Evolutionary conservation across 345 rosid genomes (phyloP).

Genomic region (Camelina sativa): DNA sequence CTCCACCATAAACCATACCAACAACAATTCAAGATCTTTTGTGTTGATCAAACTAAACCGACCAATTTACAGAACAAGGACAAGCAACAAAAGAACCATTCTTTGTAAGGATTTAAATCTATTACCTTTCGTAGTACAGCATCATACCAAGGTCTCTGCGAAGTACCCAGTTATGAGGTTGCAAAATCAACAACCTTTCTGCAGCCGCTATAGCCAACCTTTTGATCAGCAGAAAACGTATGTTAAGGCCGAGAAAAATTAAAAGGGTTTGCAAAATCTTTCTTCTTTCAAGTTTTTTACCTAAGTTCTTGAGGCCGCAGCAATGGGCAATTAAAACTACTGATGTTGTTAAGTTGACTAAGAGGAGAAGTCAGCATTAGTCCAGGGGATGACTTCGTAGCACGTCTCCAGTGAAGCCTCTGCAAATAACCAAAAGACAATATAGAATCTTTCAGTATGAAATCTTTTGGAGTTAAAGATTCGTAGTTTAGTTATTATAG

Average conservation of each 20-base stretch:
- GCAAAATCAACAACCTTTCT: constrained; percentile 82
- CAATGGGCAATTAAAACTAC: constrained; percentile 52
- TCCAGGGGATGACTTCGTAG: constrained; percentile 79
- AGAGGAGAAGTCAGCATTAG: constrained; percentile 93
- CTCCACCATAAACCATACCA: constrained; percentile 2
- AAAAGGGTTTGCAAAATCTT: constrained; percentile 4
- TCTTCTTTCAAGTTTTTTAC: constrained; percentile 39
- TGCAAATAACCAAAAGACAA: constrained; percentile 30
- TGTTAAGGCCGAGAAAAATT: constrained; percentile 9
- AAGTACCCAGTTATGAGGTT: constrained; percentile 83
- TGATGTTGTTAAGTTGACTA: constrained; percentile 54
- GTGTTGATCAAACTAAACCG: not conserved
- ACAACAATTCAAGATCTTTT: not conserved
- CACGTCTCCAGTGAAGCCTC: constrained; percentile 96
- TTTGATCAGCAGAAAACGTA: constrained; percentile 21
- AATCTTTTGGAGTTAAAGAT: constrained; percentile 15
- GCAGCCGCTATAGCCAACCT: constrained; percentile 92
- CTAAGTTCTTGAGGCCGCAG: constrained; percentile 83
- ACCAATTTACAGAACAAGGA: not conserved
- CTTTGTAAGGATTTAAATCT: not conserved
- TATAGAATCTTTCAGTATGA: constrained; percentile 6
- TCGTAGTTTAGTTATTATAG: not conserved
- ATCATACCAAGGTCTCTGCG: constrained; percentile 94
- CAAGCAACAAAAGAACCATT: constrained; percentile 4
- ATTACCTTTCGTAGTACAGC: constrained; percentile 70